phyloP scores from a whole-genome alignment of 2,329 filamentous ascomycete species.

The Penicillium italicum region DNA sequence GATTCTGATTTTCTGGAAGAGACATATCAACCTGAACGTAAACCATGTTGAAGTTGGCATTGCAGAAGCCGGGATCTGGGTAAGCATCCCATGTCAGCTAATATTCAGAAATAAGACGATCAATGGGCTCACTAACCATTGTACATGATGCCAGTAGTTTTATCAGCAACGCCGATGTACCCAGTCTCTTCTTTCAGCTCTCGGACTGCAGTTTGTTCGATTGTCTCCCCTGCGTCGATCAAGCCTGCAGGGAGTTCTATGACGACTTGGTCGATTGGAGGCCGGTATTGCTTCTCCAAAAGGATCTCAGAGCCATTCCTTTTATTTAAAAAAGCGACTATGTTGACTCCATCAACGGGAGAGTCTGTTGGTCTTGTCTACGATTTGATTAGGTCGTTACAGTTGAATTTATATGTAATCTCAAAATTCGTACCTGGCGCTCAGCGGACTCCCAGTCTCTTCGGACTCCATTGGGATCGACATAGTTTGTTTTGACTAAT shows the following conservation, averaged over 20 bases:
- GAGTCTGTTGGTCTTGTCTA: slow-evolving; percentile 13
- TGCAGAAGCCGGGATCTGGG: slow-evolving; percentile 47
- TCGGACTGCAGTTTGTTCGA: slow-evolving; percentile 53
- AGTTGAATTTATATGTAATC: background rate
- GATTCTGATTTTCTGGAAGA: slow-evolving; percentile 64
- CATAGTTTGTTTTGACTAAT: slow-evolving; percentile 41
- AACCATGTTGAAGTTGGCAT: slow-evolving; percentile 53
- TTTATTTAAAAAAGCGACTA: slow-evolving; percentile 55
- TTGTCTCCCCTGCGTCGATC: slow-evolving; percentile 54
- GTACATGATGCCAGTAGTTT: slow-evolving; percentile 42
- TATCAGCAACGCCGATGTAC: slow-evolving; percentile 50
- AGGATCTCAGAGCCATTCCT: slow-evolving; percentile 48
- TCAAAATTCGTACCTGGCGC: slow-evolving; percentile 32
- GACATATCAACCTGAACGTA: slow-evolving; percentile 69
- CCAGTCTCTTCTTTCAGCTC: slow-evolving; percentile 61
- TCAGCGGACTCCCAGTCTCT: slow-evolving; percentile 45
- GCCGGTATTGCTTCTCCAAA: slow-evolving; percentile 58
- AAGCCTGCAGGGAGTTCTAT: slow-evolving; percentile 60
- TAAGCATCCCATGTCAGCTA: background rate
- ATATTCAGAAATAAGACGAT: background rate
- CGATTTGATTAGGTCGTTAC: background rate
- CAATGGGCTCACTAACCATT: slow-evolving; percentile 31
- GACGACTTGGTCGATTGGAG: slow-evolving; percentile 54
- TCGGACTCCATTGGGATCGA: slow-evolving; percentile 39
- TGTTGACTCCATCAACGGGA: slow-evolving; percentile 52